Conservation (phyloP, 2,329 filamentous ascomycete genomes). For the Chalara sp. region DNA sequence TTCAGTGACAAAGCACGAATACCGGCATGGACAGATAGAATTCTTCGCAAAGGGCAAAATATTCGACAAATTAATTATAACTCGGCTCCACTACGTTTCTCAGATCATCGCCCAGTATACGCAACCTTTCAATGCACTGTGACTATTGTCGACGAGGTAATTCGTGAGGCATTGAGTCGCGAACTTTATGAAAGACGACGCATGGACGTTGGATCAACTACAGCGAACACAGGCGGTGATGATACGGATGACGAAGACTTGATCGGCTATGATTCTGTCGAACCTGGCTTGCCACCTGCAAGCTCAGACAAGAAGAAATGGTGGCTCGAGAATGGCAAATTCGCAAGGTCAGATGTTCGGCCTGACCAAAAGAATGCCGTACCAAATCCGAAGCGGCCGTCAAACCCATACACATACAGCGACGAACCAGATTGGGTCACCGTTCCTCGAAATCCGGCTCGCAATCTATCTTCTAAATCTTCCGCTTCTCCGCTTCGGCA, state of each 20-base stretch:
- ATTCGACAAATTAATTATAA: conserved; percentile 79
- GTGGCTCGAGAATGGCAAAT: conserved; percentile 65
- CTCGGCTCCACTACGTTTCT: conserved; percentile 77
- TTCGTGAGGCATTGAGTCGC: conserved; percentile 65
- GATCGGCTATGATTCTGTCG: conserved; percentile 74
- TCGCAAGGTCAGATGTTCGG: conserved; percentile 65
- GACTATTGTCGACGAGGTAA: conserved; percentile 68
- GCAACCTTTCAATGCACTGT: conserved; percentile 81
- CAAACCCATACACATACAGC: conserved; percentile 73
- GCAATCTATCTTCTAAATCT: conserved; percentile 3
- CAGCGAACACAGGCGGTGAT: conserved; percentile 50
- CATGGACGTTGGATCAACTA: conserved; percentile 57
- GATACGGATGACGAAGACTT: conserved; percentile 73
- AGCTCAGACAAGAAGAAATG: conserved; percentile 64
- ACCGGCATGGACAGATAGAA: conserved; percentile 94
- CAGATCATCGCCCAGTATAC: conserved; percentile 93
- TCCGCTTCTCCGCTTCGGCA: conserved; percentile 11
- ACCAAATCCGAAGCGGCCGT: conserved; percentile 65
- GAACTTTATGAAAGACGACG: conserved; percentile 67
- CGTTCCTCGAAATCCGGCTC: conserved; percentile 37
- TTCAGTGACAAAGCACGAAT: conserved; percentile 81
- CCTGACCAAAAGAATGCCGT: conserved; percentile 57
- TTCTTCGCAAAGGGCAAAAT: conserved; percentile 78
- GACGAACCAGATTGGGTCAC: conserved; percentile 82
- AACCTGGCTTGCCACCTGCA: conserved; percentile 65